A percentile compares a stretch with the other conserved stretches of the same genome.
phyloP scores from a whole-genome alignment of 2,329 filamentous ascomycete genomes.

The Fusarium coicis region DNA sequence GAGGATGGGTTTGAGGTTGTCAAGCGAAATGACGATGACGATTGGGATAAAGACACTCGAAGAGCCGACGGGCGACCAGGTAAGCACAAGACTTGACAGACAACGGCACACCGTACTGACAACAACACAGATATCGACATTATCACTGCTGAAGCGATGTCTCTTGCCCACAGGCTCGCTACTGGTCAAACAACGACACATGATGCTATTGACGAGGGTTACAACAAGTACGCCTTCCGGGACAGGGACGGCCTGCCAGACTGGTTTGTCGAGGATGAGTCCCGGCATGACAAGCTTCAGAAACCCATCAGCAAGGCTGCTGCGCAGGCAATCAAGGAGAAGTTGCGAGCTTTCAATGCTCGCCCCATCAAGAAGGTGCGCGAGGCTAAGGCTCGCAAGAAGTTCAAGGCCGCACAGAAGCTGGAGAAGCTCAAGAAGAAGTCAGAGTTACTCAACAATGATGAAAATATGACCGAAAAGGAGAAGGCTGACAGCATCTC shows the following conservation, averaged over 20 bases:
- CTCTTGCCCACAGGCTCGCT: conserved; percentile 90
- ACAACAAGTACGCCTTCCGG: conserved; percentile 92
- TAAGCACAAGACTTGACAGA: conserved; percentile 48
- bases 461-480: conserved; percentile 93
- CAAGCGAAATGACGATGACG: conserved; percentile 59
- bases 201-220: conserved; percentile 88
- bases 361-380: conserved; percentile 99
- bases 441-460: conserved; percentile 86
- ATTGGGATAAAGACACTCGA: conserved; percentile 75
- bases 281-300: conserved; percentile 81
- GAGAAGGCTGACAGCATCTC: conserved; percentile 91
- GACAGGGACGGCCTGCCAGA: conserved; percentile 93
- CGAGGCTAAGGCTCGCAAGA: conserved; percentile 96
- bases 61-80: conserved; percentile 71
- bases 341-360: conserved; percentile 90
- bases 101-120: conserved; percentile 4
- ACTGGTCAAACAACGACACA: conserved; percentile 82
- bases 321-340: conserved; percentile 92
- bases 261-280: conserved; percentile 97
- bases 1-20: conserved; percentile 70
- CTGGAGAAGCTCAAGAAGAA: conserved; percentile 98
- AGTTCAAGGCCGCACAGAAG: conserved; percentile 89
- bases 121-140: conserved; percentile 82
- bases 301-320: conserved; percentile 93
- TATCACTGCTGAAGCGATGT: conserved; percentile 99